Base-by-base conservation (phyloP, 345 rosid genomes). In the Salix suchowensis region DNA sequence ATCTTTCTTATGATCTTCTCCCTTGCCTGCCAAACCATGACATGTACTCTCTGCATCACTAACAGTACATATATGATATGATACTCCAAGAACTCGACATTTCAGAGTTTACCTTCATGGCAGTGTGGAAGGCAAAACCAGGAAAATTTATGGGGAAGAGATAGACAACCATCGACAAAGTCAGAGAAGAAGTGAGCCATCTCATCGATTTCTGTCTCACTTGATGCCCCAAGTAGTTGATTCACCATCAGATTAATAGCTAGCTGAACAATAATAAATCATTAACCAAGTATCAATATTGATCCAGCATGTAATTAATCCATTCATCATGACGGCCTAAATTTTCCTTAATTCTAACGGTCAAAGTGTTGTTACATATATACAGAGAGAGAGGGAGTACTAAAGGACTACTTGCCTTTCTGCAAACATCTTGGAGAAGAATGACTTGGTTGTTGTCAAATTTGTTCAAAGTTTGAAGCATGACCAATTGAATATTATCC, bases 151-250 rank as follows among this genome's bases (percentile, higher is more conserved):
- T 79, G 64, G 98, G 98, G 98, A 82, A 90, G 78, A 24, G 98
- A 94, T 68, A 94, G 91, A 77, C 98, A 92, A 8, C 98, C 98
- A 74, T 94, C 98, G 7, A 88, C 97, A 39, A 94, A 94, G 71
- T 90, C 86, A 10, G 97, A 94, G 86, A 94, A 92, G 46, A 88
- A 84, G 30, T 39, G 79, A 83, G 97, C 88, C 91, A 93, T 91
- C 85, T 90, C 88, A 72, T 91, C 81, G 26, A 93, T 87, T 81
- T 92, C 96, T 28, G 84, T 80, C 70, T 88, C 89, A 16, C 82
- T 88, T 5, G 90, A 86, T 71, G 85, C 88, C 26, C 94, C 94
- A 12, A 94, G 80, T 60, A 94, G 84, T 79, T 92, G 97, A 68
- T 94, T 89, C 46, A 92, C 93, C 97, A 94, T 92, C 9, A 90